phyloP scores from a whole-genome alignment of 352 stramenopile genomes.

The Phytopythium boreale region DNA sequence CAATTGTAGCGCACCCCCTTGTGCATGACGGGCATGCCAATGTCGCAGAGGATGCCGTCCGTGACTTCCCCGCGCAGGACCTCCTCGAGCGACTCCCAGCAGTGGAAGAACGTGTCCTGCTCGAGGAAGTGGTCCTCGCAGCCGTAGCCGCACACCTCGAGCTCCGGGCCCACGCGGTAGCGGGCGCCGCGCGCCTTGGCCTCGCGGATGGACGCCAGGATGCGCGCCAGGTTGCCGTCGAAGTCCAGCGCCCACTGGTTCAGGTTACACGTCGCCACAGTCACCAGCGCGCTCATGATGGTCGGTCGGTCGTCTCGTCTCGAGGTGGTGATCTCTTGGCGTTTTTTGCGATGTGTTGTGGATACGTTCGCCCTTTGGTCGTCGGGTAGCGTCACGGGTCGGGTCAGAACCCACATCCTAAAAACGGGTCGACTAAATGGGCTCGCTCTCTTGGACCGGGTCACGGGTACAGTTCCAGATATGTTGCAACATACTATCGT shows the following conservation, averaged over 20 bases:
- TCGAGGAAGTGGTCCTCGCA: constrained; percentile 99
- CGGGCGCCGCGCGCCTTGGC: constrained; percentile 85
- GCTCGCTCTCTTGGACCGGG: no score
- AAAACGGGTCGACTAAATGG: neutral
- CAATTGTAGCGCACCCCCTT: constrained; percentile 98
- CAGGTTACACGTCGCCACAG: constrained; percentile 97
- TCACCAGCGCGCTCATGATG: constrained; percentile 86
- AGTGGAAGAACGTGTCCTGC: constrained; percentile 97
- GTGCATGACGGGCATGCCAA: constrained; percentile 97
- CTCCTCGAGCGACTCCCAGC: constrained; percentile 92
- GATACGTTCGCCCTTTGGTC: neutral
- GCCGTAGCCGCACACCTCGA: constrained; percentile 98
- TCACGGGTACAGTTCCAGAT: neutral
- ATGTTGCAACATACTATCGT: neutral
- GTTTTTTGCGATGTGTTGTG: neutral
- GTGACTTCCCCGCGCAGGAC: constrained; percentile 88
- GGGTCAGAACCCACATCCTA: neutral
- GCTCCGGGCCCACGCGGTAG: constrained; percentile 95
- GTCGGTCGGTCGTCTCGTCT: neutral
- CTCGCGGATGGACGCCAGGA: constrained; percentile 86
- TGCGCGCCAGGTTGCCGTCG: constrained; percentile 95
- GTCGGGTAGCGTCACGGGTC: neutral
- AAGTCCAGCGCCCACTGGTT: constrained; percentile 99
- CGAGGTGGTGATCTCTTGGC: neutral
- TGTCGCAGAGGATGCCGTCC: constrained; percentile 95